Conservation (phyloP, 257 asterid species). For the Ajuga chamaepitys region DNA sequence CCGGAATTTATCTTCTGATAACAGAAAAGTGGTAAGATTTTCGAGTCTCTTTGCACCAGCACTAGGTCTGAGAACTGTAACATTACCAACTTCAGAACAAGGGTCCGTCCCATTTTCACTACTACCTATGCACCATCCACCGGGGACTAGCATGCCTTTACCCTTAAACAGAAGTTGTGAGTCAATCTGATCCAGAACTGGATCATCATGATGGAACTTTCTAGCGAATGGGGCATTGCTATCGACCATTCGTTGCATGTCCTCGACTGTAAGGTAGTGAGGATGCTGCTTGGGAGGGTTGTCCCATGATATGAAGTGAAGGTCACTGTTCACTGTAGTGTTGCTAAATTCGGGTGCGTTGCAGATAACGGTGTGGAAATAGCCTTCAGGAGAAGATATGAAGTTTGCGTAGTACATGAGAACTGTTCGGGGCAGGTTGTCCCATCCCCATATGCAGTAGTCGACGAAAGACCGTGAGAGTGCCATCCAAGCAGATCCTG, state of each 20-base stretch:
- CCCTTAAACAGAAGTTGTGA: constrained; percentile 60
- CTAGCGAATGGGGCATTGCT: constrained; percentile 93
- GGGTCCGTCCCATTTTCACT: constrained; percentile 72
- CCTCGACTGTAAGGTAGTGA: constrained; percentile 57
- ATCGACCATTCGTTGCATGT: constrained; percentile 74
- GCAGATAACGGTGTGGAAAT: constrained; percentile 87
- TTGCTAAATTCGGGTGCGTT: constrained; percentile 77
- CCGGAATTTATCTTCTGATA: constrained; percentile 55
- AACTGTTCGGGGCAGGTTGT: constrained; percentile 82
- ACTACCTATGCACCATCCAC: constrained; percentile 85
- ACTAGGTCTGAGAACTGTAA: constrained; percentile 59
- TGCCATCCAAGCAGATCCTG: constrained; percentile 99
- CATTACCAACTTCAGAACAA: constrained; percentile 63
- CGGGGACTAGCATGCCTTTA: constrained; percentile 66
- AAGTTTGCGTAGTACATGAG: constrained; percentile 96
- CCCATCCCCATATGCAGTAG: constrained; percentile 98
- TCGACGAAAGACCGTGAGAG: constrained; percentile 85
- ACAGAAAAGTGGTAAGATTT: constrained; percentile 44
- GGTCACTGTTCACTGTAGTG: constrained; percentile 86
- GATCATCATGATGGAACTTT: constrained; percentile 75
- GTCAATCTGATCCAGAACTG: constrained; percentile 67
- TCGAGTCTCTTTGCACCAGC: constrained; percentile 80
- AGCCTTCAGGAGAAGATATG: constrained; percentile 94
- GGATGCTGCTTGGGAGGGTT: constrained; percentile 99
- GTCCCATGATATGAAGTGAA: constrained; percentile 95